Evolutionary conservation across 306 rosid species (phyloP).

Genomic region (Aeschynomene evenia): DNA sequence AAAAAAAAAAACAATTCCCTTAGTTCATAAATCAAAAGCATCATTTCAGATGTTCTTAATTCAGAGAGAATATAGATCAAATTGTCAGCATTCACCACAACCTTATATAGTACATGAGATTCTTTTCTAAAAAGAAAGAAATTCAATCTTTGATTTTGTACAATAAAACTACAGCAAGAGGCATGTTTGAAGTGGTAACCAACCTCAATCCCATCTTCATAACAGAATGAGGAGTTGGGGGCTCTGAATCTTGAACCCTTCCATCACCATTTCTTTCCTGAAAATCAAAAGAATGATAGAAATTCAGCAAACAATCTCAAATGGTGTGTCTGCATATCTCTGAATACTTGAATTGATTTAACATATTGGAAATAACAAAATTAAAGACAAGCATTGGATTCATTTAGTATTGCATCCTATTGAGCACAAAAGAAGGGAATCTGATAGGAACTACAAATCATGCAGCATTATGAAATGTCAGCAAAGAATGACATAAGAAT

Average conservation of each 20-base stretch:
- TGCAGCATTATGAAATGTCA: not conserved
- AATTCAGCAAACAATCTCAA: constrained; percentile 23
- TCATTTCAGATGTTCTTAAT: constrained; percentile 22
- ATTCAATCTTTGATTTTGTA: not conserved
- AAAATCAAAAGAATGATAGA: constrained; percentile 34
- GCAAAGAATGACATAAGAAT: not conserved
- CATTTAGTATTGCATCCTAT: constrained; percentile 4
- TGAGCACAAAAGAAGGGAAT: not conserved
- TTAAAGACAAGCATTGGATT: not conserved
- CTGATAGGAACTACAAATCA: not conserved
- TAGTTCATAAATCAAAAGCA: constrained; percentile 21
- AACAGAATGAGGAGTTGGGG: constrained; percentile 88
- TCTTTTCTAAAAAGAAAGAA: not conserved
- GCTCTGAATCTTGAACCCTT: constrained; percentile 80
- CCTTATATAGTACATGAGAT: constrained; percentile 14
- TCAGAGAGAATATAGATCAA: not conserved
- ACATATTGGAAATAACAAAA: not conserved
- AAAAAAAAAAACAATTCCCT: not conserved
- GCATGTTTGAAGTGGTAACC: constrained; percentile 32
- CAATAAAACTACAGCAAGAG: constrained; percentile 1
- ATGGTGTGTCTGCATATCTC: not conserved
- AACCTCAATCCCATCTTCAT: constrained; percentile 86
- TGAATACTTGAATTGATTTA: constrained; percentile 7
- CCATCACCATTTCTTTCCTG: constrained; percentile 86
- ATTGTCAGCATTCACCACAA: constrained; percentile 1